Evolutionary conservation across 2,329 filamentous ascomycete species (phyloP), one percentile per base, ranked within the genome.

Genomic region (Stromatinia cepivora): DNA sequence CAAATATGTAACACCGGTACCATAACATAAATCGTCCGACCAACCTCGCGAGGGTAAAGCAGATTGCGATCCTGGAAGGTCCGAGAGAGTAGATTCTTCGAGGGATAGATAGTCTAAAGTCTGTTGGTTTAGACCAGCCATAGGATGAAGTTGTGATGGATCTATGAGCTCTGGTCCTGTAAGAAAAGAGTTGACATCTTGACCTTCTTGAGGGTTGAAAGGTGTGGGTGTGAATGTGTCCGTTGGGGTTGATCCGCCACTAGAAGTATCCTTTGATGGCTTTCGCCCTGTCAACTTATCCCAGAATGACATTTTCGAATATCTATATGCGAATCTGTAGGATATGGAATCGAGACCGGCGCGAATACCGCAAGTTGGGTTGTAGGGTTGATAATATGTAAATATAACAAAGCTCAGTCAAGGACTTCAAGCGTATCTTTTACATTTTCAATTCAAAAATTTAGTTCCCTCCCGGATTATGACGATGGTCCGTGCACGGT

Each of bases 21-120:
- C 95, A 80, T 99, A 99, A 83, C 95, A 98, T 71, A 99, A 88
- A 80, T 99, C 95, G 79, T 99, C 95, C 71, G 94, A 97, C 89
- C 97, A 99, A 79, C 95, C 95, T 80, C 95, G 90, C 69, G 94
- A 97, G 56, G 96, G 95, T 67, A 99, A 87, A 67, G 94, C 91
- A 56, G 94, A 96, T 79, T 92, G 91, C 70, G 89, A 87, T 77
- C 93, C 94, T 62, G 94, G 93, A 28, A 97, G 86, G 77, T 96
- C 90, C 72, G 93, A 93, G 70, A 97, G 88, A 39, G 90, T 88
- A 63, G 93, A 92, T 79, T 99, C 96, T 82, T 99, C 95, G 78
- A 99, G 90, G 36, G 91, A 90, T 73, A 99, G 87, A 81, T 99
- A 99, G 81, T 99, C 95, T 77, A 99, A 89, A 0, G 92, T 92